Evolutionary conservation across 148 eudicot genomes (phyloP), one percentile per base, ranked within the genome.

Genomic region (Dysphania ambrosioides): DNA sequence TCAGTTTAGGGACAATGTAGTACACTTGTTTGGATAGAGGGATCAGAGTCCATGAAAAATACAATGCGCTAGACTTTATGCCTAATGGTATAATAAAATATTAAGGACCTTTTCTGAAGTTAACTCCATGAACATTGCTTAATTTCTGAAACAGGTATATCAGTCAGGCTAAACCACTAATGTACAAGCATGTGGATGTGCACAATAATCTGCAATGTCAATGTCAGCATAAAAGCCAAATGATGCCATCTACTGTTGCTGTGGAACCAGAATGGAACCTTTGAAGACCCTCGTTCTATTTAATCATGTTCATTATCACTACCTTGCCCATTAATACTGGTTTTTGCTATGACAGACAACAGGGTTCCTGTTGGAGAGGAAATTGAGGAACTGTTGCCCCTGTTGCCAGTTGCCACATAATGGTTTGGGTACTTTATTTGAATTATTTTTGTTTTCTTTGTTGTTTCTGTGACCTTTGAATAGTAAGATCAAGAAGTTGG

Each of bases 161-260:
- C 4, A 9, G 6, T 13, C 23, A 19, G n/a, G n/a, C n/a, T n/a
- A n/a, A n/a, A n/a, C n/a, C 21, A 5, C 6, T 62, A 7, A n/a
- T 30, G 32, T 62, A 62, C 66, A 62, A 62, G 16, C 38, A 31
- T 30, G n/a, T 62, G 36, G 66, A 27, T 31, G 66, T 62, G 66
- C 9, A 62, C 18, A 61, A 19, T 12, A 16, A 61, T 2, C 65
- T 61, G 65, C 16, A 60, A 19, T 60, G n/a, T n/a, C n/a, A n/a
- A n/a, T n/a, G n/a, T n/a, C n/a, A n/a, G n/a, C n/a, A n/a, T 60
- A 5, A 26, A 31, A 9, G 18, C 4, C 66, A 30, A 30, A 31
- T 30, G 21, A 31, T 30, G 23, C 1, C 31, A 13, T 60, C 16
- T 31, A 62, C 66, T 30, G 66, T 10, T 31, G 35, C 36, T 23